phyloP scores from a whole-genome alignment of 108 stramenopile genomes.

The Stephanodiscus minutulus region DNA sequence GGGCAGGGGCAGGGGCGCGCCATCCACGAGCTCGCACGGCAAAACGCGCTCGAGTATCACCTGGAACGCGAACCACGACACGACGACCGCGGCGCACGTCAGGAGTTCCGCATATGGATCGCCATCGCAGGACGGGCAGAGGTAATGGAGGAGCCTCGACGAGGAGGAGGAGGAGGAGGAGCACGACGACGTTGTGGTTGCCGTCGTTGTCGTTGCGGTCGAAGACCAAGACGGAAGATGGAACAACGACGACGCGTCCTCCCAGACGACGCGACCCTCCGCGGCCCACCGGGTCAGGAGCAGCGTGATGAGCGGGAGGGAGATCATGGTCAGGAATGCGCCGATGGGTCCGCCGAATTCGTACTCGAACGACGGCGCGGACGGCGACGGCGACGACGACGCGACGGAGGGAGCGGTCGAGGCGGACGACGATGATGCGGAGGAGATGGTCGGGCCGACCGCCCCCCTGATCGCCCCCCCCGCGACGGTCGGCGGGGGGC shows the following conservation, averaged over 20 bases:
- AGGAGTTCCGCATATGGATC: constrained; percentile 1
- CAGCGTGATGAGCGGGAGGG: constrained; percentile 82
- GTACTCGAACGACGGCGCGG: constrained; percentile 53
- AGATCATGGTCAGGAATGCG: constrained; percentile 61
- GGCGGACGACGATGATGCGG: too few species aligned
- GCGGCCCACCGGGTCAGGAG: constrained; percentile 62
- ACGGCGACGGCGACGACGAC: too few species aligned
- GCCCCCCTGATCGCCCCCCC: too few species aligned
- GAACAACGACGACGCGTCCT: constrained; percentile 15
- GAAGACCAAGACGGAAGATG: constrained; percentile 4
- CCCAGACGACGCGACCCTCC: constrained; percentile 59
- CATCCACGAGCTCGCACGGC: constrained; percentile 81
- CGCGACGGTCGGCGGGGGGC: too few species aligned
- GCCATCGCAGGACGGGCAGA: constrained; percentile 50
- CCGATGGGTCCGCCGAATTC: constrained; percentile 98
- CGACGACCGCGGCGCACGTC: constrained; percentile 53
- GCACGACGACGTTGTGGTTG: too few species aligned
- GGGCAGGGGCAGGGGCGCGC: constrained; percentile 56
- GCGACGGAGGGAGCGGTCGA: too few species aligned
- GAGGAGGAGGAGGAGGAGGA: constrained; percentile 19
- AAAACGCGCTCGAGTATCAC: constrained; percentile 75
- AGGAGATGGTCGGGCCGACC: too few species aligned
- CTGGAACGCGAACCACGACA: constrained; percentile 86
- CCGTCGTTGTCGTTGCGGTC: too few species aligned
- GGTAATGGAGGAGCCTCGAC: constrained; percentile 24